These are phyloP conservation scores for Sequoia sempervirens DNA, from an alignment of 75 land plant genomes.

Conservation along the genomic window DNA sequence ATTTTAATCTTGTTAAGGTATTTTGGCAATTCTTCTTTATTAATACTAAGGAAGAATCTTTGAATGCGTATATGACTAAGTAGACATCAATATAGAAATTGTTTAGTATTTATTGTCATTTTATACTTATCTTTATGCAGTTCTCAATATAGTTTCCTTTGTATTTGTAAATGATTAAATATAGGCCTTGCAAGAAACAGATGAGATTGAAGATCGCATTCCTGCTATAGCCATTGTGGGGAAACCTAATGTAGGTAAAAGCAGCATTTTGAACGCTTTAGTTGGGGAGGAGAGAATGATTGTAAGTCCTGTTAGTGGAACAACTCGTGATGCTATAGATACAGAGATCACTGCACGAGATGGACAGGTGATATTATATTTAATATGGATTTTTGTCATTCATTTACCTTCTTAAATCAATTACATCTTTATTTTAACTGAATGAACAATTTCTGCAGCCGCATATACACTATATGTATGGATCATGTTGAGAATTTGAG, in stretches of 20 bases:
- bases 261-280: conserved; percentile 94
- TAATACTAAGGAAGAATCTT: background rate
- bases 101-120: background rate
- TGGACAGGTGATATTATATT: conserved; percentile 53
- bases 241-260: conserved; percentile 95
- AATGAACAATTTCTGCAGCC: background rate
- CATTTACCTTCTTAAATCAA: background rate
- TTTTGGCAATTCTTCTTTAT: background rate
- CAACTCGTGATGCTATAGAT: conserved; percentile 98
- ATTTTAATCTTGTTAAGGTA: background rate
- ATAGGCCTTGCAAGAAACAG: conserved; percentile 21
- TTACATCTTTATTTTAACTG: background rate
- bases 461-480: background rate
- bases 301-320: conserved; percentile 98
- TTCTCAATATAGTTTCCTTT: background rate
- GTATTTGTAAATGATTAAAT: background rate
- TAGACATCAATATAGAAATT: background rate
- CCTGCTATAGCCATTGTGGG: conserved; percentile 91
- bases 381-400: background rate
- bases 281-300: conserved; percentile 92
- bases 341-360: conserved; percentile 75
- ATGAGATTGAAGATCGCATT: conserved; percentile 39
- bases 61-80: background rate
- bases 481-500: background rate
- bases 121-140: background rate